These are phyloP conservation scores for Catharanthus roseus DNA, from an alignment of 257 asterid species.

Conservation along the genomic window DNA sequence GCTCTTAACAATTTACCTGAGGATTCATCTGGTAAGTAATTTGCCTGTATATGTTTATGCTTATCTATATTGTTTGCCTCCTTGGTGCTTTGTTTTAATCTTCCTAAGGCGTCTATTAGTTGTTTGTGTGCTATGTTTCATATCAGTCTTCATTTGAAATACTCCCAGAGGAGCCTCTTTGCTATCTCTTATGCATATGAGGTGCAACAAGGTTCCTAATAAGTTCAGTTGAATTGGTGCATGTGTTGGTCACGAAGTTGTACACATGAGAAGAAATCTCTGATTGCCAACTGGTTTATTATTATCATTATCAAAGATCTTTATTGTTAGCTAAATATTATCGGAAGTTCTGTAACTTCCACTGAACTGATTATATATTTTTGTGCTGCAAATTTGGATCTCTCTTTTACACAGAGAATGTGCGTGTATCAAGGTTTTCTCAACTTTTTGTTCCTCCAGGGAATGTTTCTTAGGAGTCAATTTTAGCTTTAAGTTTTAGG, in stretches of 20 bases:
- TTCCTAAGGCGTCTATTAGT: neutral
- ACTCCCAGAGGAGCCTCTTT: neutral
- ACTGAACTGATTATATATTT: neutral
- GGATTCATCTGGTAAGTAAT: conserved; percentile 67
- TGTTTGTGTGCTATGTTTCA: neutral
- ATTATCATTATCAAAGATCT: neutral
- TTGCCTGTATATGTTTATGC: conserved; percentile 10
- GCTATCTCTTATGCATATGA: too few relatives aligned
- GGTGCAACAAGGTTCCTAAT: neutral
- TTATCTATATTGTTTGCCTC: neutral
- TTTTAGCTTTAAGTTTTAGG: neutral
- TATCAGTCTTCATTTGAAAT: neutral
- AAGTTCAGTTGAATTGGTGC: neutral
- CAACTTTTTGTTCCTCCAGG: neutral
- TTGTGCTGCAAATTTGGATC: neutral
- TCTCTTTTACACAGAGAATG: neutral
- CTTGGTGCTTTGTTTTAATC: neutral
- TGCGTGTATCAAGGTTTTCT: neutral
- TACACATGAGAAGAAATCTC: neutral
- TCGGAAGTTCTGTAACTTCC: neutral
- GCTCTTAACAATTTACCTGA: conserved; percentile 66
- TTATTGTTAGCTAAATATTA: neutral
- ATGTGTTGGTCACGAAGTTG: neutral
- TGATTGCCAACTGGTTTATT: neutral
- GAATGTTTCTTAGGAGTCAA: neutral